Percentiles rank a stretch among this genome's conserved stretches.
These are phyloP conservation scores for Candida coquimbonensis DNA, from an alignment of 805 yeast genomes.

Conservation along the genomic window DNA sequence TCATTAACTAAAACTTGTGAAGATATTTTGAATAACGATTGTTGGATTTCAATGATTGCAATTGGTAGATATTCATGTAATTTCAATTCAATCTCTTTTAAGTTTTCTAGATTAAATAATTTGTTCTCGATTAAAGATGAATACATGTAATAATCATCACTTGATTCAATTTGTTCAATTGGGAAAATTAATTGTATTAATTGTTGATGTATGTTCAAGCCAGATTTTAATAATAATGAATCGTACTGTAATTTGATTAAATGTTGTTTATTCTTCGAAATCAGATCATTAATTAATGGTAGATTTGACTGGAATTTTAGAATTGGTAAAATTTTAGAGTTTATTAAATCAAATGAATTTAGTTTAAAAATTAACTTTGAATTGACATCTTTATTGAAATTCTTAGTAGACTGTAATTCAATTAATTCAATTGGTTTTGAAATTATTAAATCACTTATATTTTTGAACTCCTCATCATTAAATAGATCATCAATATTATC, in stretches of 20 bases:
- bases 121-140: constrained; percentile 59
- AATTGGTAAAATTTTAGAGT: constrained; percentile 42
- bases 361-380: constrained; percentile 36
- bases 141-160: constrained; percentile 56
- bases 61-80: constrained; percentile 50
- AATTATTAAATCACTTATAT: constrained; percentile 36
- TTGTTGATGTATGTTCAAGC: constrained; percentile 52
- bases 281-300: constrained; percentile 25
- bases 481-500: constrained; percentile 35
- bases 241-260: constrained; percentile 41
- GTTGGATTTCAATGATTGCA: constrained; percentile 55
- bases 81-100: constrained; percentile 36
- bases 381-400: constrained; percentile 22
- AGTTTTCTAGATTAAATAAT: constrained; percentile 38
- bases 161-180: constrained; percentile 39
- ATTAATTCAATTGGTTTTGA: constrained; percentile 30
- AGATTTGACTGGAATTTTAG: constrained; percentile 32
- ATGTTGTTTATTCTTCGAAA: constrained; percentile 30
- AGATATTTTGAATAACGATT: constrained; percentile 48
- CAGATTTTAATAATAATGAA: constrained; percentile 43
- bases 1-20: constrained; percentile 58
- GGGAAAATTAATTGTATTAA: constrained; percentile 69
- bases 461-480: constrained; percentile 26
- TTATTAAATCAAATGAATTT: constrained; percentile 55
- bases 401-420: constrained; percentile 21